Evolutionary conservation across 768 basidiomycete species (phyloP).

Genomic region (Clitopilus hobsonii): DNA sequence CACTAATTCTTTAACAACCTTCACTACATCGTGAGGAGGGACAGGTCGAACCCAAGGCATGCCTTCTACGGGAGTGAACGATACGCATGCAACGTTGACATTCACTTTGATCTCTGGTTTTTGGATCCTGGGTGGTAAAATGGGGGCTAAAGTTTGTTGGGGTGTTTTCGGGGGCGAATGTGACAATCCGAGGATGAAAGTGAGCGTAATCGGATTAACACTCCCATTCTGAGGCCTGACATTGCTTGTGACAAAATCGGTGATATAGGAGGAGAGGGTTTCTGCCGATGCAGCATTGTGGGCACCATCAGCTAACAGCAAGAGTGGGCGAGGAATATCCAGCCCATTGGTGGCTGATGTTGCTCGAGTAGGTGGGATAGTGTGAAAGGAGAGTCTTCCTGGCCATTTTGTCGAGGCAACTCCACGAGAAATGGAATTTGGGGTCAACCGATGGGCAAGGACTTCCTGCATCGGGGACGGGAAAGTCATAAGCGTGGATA

Average conservation of each 20-base stretch:
- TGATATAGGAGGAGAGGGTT: conserved; percentile 63
- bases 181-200: conserved; percentile 80
- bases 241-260: conserved; percentile 23
- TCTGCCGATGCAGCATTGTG: conserved; percentile 82
- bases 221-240: no score
- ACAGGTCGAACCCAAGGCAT: conserved; percentile 93
- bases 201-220: conserved; percentile 43
- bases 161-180: conserved; percentile 85
- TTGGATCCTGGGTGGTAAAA: conserved; percentile 43
- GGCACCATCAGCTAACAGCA: conserved; percentile 86
- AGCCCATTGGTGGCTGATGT: neutral
- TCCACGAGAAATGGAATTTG: conserved; percentile 48
- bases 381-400: conserved; percentile 77
- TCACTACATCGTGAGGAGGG: conserved; percentile 42
- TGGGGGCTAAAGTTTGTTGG: conserved; percentile 60
- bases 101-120: conserved; percentile 24
- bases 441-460: conserved; percentile 35
- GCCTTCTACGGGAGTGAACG: conserved; percentile 73
- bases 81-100: conserved; percentile 46
- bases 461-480: conserved; percentile 25
- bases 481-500: conserved; percentile 56
- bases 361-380: conserved; percentile 13
- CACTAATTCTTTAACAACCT: conserved; percentile 36
- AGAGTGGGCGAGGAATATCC: conserved; percentile 6
- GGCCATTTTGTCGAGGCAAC: conserved; percentile 66